Evolutionary conservation across 768 basidiomycete genomes (phyloP).

Genomic region (Punctularia strigosozonata): DNA sequence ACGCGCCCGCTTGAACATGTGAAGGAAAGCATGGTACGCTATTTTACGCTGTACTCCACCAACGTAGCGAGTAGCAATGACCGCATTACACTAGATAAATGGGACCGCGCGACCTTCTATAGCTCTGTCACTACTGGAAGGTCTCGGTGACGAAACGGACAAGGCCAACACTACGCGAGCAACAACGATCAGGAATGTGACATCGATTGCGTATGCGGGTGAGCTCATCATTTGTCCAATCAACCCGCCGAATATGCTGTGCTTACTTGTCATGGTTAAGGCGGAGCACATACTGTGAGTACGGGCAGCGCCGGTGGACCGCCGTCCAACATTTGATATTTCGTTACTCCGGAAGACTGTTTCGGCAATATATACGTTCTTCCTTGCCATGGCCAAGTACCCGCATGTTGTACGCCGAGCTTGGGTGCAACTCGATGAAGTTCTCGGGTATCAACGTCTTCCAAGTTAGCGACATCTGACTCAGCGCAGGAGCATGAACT

Average conservation of each 20-base stretch:
- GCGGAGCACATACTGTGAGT: too few relatives aligned
- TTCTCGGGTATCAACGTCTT: slow-evolving; percentile 9
- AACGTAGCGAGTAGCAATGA: neutral
- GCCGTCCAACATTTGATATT: neutral
- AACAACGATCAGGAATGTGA: too few relatives aligned
- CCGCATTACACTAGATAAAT: neutral
- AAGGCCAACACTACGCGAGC: too few relatives aligned
- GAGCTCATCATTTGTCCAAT: too few relatives aligned
- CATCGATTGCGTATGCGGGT: too few relatives aligned
- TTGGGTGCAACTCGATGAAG: slow-evolving; percentile 8
- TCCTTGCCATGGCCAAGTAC: slow-evolving; percentile 6
- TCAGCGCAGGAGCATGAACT: slow-evolving; percentile 37
- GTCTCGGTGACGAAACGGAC: neutral
- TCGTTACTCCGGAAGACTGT: neutral
- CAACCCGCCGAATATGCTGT: too few relatives aligned
- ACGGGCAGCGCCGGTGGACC: neutral
- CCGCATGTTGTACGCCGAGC: slow-evolving; percentile 8
- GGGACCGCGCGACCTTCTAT: neutral
- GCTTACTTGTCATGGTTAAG: too few relatives aligned
- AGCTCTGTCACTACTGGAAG: neutral
- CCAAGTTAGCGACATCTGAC: slow-evolving; percentile 16
- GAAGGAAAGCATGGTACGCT: neutral
- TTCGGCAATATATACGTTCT: neutral
- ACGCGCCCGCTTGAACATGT: neutral
- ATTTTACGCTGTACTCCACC: neutral